Percentiles rank a stretch among this genome's conserved stretches.
Evolutionary conservation across 2,329 filamentous ascomycete genomes (phyloP).

Genomic region (Fusarium metavorans): DNA sequence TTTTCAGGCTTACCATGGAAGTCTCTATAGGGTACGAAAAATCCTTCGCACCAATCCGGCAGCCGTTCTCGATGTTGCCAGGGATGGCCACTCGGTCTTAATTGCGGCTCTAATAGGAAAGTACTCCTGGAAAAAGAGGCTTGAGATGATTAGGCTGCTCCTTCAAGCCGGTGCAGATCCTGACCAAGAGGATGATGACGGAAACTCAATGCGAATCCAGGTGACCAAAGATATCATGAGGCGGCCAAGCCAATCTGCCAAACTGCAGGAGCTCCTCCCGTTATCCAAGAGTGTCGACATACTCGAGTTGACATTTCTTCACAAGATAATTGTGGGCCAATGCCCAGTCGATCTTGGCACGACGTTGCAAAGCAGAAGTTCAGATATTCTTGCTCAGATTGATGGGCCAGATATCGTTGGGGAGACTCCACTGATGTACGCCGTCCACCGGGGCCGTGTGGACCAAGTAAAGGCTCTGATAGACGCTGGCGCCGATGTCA

Average conservation of each 20-base stretch:
- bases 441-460: not conserved
- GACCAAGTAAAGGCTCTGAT: not conserved
- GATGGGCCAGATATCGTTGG: not conserved
- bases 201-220: not conserved
- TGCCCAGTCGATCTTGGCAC: not conserved
- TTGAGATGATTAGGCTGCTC: not conserved
- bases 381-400: not conserved
- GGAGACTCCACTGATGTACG: not conserved
- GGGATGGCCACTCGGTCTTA: not conserved
- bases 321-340: not conserved
- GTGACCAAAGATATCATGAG: fast-evolving
- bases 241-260: not conserved
- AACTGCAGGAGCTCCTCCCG: not conserved
- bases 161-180: not conserved
- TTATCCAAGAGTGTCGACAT: not conserved
- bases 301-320: not conserved
- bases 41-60: not conserved
- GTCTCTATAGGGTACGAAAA: not conserved
- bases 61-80: not conserved
- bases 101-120: not conserved
- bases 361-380: not conserved
- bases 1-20: not conserved
- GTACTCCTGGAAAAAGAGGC: not conserved
- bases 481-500: not conserved
- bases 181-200: not conserved